A percentile compares a stretch with the other conserved stretches of the same genome.
Evolutionary conservation across 169 alveolate genomes (phyloP).

Genomic region (Neospora caninum): DNA sequence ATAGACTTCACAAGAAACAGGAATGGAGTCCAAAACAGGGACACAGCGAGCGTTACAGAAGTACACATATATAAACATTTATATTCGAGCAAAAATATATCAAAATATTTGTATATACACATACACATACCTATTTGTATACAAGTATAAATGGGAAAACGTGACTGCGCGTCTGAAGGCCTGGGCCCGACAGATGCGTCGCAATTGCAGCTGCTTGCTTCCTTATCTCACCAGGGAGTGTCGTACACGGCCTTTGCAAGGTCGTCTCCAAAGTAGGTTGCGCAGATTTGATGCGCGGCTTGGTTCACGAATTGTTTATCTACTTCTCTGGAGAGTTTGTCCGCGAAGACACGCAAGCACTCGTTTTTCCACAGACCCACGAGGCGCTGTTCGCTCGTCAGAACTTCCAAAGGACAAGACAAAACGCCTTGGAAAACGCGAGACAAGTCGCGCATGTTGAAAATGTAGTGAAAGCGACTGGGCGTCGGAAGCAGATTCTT

Average conservation of each 20-base stretch:
- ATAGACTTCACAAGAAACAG: neutral
- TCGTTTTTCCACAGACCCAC: conserved; percentile 96
- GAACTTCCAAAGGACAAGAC: conserved; percentile 75
- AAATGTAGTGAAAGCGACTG: conserved; percentile 96
- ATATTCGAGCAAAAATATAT: neutral
- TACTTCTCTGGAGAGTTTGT: conserved; percentile 90
- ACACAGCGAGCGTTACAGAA: neutral
- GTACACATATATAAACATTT: neutral
- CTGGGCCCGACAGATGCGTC: too few relatives aligned
- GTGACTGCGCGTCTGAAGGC: too few relatives aligned
- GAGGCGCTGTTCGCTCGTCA: conserved; percentile 73
- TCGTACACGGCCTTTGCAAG: conserved; percentile 58
- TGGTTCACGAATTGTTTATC: conserved; percentile 87
- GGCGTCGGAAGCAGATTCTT: conserved; percentile 81
- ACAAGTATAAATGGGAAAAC: neutral
- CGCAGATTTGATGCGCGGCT: conserved; percentile 77
- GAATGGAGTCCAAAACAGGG: too few relatives aligned
- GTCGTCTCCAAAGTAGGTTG: conserved; percentile 83
- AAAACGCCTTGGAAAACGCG: conserved; percentile 95
- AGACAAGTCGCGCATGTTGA: conserved; percentile 96
- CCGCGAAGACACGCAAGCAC: conserved; percentile 95
- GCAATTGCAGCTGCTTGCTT: too few relatives aligned
- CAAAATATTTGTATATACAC: neutral
- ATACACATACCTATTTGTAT: neutral
- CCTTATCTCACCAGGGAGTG: conserved; percentile 53